Percentiles rank a stretch among this genome's conserved stretches.
These are phyloP conservation scores for Arthrobotrys sphaeroides DNA, from an alignment of 2,329 filamentous ascomycete species.

Conservation along the genomic window DNA sequence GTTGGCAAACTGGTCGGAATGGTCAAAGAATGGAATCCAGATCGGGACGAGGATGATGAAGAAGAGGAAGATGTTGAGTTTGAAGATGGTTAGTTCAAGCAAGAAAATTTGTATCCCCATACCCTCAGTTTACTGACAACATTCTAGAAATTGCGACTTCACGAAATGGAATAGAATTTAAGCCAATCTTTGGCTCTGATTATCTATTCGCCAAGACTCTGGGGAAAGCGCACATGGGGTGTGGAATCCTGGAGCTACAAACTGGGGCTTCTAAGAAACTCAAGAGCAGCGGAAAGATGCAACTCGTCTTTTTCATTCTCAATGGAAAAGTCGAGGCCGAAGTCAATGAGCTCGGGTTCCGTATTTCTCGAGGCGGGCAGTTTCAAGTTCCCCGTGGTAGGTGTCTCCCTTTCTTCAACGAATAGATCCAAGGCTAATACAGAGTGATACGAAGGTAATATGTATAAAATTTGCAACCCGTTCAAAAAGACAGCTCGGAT, in stretches of 20 bases:
- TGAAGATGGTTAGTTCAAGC: slow-evolving; percentile 53
- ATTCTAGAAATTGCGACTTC: slow-evolving; percentile 46
- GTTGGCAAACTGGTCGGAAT: slow-evolving; percentile 55
- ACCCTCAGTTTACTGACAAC: not conserved
- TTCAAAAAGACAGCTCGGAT: slow-evolving; percentile 76
- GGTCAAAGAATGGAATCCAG: slow-evolving; percentile 36
- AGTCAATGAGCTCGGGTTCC: slow-evolving; percentile 78
- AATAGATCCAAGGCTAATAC: not conserved
- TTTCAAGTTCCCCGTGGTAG: slow-evolving; percentile 95
- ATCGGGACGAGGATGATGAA: not conserved
- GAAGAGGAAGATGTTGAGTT: slow-evolving; percentile 40
- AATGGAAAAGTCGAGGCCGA: slow-evolving; percentile 82
- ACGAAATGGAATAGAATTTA: slow-evolving; percentile 44
- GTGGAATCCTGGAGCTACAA: slow-evolving; percentile 87
- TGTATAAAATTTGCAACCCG: slow-evolving; percentile 89
- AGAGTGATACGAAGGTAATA: slow-evolving; percentile 78
- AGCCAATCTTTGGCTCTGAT: slow-evolving; percentile 48
- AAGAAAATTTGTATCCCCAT: slow-evolving; percentile 48
- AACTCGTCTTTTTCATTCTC: slow-evolving; percentile 94
- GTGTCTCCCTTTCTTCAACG: slow-evolving; percentile 58
- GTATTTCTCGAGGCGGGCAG: slow-evolving; percentile 84
- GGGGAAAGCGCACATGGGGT: slow-evolving; percentile 84
- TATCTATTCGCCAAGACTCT: slow-evolving; percentile 81
- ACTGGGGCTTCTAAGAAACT: slow-evolving; percentile 82
- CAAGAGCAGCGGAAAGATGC: slow-evolving; percentile 95